phyloP scores from a whole-genome alignment of 352 stramenopile genomes.

The Pythium graminicola region DNA sequence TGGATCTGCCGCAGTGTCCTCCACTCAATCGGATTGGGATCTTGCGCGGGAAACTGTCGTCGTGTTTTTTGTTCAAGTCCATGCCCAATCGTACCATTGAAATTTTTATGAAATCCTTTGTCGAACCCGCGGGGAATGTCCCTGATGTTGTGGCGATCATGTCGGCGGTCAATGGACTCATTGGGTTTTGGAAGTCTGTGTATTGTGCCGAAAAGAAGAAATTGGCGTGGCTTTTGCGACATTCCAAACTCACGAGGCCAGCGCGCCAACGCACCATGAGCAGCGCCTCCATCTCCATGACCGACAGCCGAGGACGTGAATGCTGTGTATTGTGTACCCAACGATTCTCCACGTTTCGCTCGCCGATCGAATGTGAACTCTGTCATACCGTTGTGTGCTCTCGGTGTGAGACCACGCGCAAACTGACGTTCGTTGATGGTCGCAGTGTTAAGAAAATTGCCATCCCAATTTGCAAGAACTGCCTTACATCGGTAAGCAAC shows the following conservation, averaged over 20 bases:
- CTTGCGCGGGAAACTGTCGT: slow-evolving; percentile 8
- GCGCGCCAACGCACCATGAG: not conserved
- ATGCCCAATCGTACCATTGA: slow-evolving; percentile 20
- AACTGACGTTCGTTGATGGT: slow-evolving; percentile 1
- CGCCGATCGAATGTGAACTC: not conserved
- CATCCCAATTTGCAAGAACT: slow-evolving; percentile 13
- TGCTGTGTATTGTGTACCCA: slow-evolving; percentile 8
- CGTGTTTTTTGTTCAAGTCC: slow-evolving; percentile 15
- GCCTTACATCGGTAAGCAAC: slow-evolving; percentile 5
- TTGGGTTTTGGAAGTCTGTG: slow-evolving; percentile 24
- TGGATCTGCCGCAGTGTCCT: slow-evolving; percentile 24
- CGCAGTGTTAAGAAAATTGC: not conserved
- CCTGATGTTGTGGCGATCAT: slow-evolving; percentile 19
- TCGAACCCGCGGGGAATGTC: slow-evolving; percentile 19
- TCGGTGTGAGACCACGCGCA: slow-evolving; percentile 7
- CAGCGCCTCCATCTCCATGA: not conserved
- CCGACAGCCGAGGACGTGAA: not conserved
- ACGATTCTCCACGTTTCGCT: not conserved
- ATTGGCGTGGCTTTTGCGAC: slow-evolving; percentile 15
- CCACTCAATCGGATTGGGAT: slow-evolving; percentile 3
- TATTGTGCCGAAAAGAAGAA: slow-evolving; percentile 32
- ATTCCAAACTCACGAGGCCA: not conserved
- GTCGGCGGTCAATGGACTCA: slow-evolving; percentile 17
- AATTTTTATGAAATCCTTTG: slow-evolving; percentile 26
- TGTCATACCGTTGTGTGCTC: slow-evolving; percentile 8